A percentile compares a stretch with the other conserved stretches of the same genome.
Evolutionary conservation across 768 basidiomycete genomes (phyloP).

Genomic region (Cystobasidium onofrii): DNA sequence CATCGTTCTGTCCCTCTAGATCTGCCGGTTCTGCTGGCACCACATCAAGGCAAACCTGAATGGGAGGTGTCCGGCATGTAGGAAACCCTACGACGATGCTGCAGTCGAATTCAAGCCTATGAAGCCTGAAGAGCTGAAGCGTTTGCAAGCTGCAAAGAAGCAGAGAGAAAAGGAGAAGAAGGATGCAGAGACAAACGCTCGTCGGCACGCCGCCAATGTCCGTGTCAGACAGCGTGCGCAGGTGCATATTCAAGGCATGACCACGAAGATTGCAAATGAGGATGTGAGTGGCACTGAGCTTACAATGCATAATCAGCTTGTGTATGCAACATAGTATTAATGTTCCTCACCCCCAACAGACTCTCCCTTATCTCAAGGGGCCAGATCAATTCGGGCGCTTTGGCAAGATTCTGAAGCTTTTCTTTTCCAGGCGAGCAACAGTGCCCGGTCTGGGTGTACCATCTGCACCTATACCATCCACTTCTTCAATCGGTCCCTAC

Average conservation of each 20-base stretch:
- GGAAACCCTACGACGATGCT: slow-evolving; percentile 84
- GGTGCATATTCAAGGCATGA: slow-evolving; percentile 92
- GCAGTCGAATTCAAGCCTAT: slow-evolving; percentile 91
- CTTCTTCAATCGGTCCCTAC: slow-evolving; percentile 6
- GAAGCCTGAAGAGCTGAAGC: slow-evolving; percentile 83
- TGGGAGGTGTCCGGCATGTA: slow-evolving; percentile 90
- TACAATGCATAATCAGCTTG: too few species aligned
- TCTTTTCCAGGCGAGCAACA: slow-evolving; percentile 78
- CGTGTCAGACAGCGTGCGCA: slow-evolving; percentile 94
- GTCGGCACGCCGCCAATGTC: slow-evolving; percentile 81
- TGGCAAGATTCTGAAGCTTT: slow-evolving; percentile 91
- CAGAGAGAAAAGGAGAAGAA: slow-evolving; percentile 89
- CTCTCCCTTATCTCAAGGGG: slow-evolving; percentile 83
- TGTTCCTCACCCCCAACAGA: too few species aligned
- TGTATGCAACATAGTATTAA: too few species aligned
- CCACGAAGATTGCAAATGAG: slow-evolving; percentile 86
- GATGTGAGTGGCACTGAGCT: slow-evolving; percentile 62
- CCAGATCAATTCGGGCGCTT: slow-evolving; percentile 98
- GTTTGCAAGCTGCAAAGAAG: slow-evolving; percentile 81
- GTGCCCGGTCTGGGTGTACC: slow-evolving; percentile 61
- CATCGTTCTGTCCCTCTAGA: slow-evolving; percentile 53
- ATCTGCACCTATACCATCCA: neutral
- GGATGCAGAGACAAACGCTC: slow-evolving; percentile 75
- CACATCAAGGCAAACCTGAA: slow-evolving; percentile 95
- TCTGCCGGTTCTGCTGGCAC: slow-evolving; percentile 98